Percentiles rank a stretch among this genome's conserved stretches.
These are phyloP conservation scores for Botrytis paeoniae DNA, from an alignment of 2,329 filamentous ascomycete species.

Conservation along the genomic window DNA sequence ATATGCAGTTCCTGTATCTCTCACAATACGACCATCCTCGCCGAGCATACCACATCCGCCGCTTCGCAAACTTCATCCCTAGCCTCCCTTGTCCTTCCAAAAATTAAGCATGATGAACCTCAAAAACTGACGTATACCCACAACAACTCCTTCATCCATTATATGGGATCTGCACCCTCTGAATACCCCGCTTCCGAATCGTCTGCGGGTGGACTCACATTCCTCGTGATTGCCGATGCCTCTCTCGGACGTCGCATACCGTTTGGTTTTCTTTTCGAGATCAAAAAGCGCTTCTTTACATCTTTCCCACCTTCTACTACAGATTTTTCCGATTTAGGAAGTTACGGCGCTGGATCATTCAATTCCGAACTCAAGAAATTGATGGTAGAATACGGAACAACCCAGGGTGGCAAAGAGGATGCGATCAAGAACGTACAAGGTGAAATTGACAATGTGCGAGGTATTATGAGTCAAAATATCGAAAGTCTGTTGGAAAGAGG, in stretches of 20 bases:
- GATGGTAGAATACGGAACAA: conserved; percentile 82
- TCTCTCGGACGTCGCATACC: conserved; percentile 82
- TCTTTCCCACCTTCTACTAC: conserved; percentile 64
- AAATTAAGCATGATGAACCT: conserved; percentile 75
- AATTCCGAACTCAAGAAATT: conserved; percentile 73
- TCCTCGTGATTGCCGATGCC: conserved; percentile 81
- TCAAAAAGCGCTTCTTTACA: conserved; percentile 81
- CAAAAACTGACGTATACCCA: conserved; percentile 95
- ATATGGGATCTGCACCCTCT: conserved; percentile 80
- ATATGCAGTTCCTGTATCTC: conserved; percentile 79
- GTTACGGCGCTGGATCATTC: conserved; percentile 88
- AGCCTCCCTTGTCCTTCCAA: conserved; percentile 90
- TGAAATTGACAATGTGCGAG: conserved; percentile 88
- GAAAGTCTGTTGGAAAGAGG: conserved; percentile 85
- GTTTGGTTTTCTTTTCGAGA: conserved; percentile 88
- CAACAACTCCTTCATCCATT: conserved; percentile 90
- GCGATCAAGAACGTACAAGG: conserved; percentile 77
- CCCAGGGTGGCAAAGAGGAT: conserved; percentile 71
- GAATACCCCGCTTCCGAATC: conserved; percentile 53
- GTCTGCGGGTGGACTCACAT: conserved; percentile 79
- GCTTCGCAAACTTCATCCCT: conserved; percentile 81
- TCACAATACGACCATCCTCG: conserved; percentile 86
- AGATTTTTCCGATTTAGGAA: conserved; percentile 74
- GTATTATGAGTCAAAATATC: conserved; percentile 95
- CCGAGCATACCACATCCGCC: conserved; percentile 86